Conservation (phyloP, 192 early-diverging fungal species). For the Backusella tarrabulga region DNA sequence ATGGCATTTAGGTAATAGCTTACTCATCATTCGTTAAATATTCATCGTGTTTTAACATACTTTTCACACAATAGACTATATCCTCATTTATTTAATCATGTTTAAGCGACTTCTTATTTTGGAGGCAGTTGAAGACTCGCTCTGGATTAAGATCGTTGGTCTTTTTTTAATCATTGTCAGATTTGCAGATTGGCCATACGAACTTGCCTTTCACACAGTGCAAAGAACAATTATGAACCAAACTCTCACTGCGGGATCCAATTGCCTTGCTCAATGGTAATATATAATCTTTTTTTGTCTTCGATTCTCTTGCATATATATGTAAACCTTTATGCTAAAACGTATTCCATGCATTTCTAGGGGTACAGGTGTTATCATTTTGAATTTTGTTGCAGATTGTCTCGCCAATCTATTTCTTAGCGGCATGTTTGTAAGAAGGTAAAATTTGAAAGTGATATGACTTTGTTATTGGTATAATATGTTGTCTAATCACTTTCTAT, state of each 20-base stretch:
- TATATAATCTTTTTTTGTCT: not conserved
- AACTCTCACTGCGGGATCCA: not conserved
- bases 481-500: not conserved
- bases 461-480: not conserved
- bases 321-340: conserved; percentile 1
- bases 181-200: conserved; percentile 42
- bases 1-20: conserved; percentile 10
- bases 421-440: conserved; percentile 35
- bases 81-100: conserved; percentile 31
- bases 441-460: not conserved
- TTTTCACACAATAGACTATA: conserved; percentile 19
- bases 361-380: conserved; percentile 30
- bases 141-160: conserved; percentile 29
- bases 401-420: conserved; percentile 34
- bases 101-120: conserved; percentile 31
- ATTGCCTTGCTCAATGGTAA: conserved; percentile 32
- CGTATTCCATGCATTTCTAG: not conserved
- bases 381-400: conserved; percentile 34
- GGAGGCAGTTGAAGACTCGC: conserved; percentile 17
- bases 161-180: conserved; percentile 21
- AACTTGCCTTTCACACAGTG: conserved; percentile 15
- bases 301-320: not conserved
- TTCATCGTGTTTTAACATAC: not conserved
- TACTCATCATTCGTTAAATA: not conserved
- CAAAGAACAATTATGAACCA: conserved; percentile 10